A percentile compares a stretch with the other conserved stretches of the same genome.
Conservation (phyloP, 2,329 filamentous ascomycete genomes). For the Metarhizium humberi region DNA sequence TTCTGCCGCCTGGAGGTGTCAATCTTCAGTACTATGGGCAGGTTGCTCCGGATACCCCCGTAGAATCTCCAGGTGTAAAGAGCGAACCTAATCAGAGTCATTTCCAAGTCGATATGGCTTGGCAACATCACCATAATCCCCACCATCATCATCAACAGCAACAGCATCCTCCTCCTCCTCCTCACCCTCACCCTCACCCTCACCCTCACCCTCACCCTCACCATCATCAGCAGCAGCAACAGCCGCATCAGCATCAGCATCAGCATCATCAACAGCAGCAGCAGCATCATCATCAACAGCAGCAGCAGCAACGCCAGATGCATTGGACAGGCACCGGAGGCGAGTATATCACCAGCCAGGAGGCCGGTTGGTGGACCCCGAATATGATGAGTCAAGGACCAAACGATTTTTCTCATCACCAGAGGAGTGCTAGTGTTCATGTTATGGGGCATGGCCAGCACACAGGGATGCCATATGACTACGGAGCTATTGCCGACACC, state of each 20-base stretch:
- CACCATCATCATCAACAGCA: conserved; percentile 4
- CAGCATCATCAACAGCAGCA: conserved; percentile 3
- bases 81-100: conserved; percentile 19
- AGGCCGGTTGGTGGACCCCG: conserved; percentile 22
- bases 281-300: conserved; percentile 13
- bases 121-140: conserved; percentile 1
- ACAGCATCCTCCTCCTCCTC: conserved; percentile 1
- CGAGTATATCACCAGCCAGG: conserved; percentile 16
- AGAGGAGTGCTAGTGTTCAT: conserved; percentile 28
- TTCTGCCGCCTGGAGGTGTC: conserved; percentile 13
- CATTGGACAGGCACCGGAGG: conserved; percentile 16
- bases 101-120: conserved; percentile 10
- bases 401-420: conserved; percentile 18
- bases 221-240: not conserved
- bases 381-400: conserved; percentile 18
- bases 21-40: conserved; percentile 21
- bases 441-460: conserved; percentile 32
- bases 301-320: conserved; percentile 13
- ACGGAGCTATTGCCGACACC: conserved; percentile 21
- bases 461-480: conserved; percentile 30
- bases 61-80: conserved; percentile 28
- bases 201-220: conserved; percentile 15
- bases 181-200: conserved; percentile 12
- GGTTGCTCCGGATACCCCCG: conserved; percentile 25
- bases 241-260: not conserved